Evolutionary conservation across 169 alveolate genomes (phyloP).

Genomic region (Pseudocohnilembus persalinus): DNA sequence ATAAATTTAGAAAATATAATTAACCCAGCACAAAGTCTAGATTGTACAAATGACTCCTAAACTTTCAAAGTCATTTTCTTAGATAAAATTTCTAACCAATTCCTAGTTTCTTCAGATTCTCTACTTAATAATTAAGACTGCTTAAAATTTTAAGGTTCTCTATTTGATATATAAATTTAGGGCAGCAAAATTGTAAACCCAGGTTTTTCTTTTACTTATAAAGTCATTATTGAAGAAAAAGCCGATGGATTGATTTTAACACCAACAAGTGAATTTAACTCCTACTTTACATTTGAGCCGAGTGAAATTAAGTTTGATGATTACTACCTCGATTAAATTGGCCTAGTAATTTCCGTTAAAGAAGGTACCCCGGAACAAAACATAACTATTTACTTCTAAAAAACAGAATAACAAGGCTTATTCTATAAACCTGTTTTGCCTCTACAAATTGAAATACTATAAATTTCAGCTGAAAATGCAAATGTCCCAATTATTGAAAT

Average conservation of each 20-base stretch:
- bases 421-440: conserved; percentile 11
- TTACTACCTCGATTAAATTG: background rate
- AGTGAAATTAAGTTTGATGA: background rate
- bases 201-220: background rate
- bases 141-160: background rate
- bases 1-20: no score
- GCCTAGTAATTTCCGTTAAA: background rate
- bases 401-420: conserved; percentile 7
- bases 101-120: background rate
- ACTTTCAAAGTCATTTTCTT: background rate
- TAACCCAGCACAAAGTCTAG: background rate
- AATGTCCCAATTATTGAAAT: background rate
- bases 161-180: background rate
- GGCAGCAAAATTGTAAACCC: conserved; percentile 5
- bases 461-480: background rate
- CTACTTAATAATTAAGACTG: background rate
- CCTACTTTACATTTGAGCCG: background rate
- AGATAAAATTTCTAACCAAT: background rate
- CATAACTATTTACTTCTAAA: background rate
- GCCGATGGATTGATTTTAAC: conserved; percentile 2
- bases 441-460: background rate
- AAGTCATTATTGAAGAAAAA: background rate
- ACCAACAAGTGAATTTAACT: background rate
- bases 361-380: background rate
- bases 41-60: background rate